A percentile compares a stretch with the other conserved stretches of the same genome.
Conservation (phyloP, 108 stramenopile genomes). For the Skeletonema menzelii region DNA sequence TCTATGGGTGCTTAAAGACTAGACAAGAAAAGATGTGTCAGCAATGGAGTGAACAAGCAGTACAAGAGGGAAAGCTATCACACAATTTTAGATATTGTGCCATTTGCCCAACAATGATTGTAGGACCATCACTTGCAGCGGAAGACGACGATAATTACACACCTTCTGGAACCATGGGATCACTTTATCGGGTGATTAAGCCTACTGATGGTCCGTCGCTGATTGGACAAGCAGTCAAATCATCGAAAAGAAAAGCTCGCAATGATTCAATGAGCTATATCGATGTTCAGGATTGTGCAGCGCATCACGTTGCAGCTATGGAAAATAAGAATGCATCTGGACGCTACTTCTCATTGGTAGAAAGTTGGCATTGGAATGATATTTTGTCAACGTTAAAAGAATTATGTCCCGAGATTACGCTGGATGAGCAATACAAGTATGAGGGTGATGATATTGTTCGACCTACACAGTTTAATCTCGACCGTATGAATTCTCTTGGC, state of each 20-base stretch:
- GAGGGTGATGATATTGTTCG: constrained; percentile 25
- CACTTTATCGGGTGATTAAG: background rate
- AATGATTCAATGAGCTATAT: constrained; percentile 50
- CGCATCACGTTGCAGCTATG: constrained; percentile 35
- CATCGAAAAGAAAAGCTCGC: constrained; percentile 4
- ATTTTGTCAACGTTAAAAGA: constrained; percentile 30
- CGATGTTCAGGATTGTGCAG: constrained; percentile 40
- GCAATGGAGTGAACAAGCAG: constrained; percentile 8
- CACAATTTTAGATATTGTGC: constrained; percentile 16
- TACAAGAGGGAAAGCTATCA: constrained; percentile 1
- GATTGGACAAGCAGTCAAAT: background rate
- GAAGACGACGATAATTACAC: constrained; percentile 8
- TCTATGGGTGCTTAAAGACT: constrained; percentile 38
- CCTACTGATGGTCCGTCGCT: background rate
- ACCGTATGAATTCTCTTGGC: constrained; percentile 33
- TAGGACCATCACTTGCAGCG: constrained; percentile 17
- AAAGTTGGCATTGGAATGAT: constrained; percentile 50
- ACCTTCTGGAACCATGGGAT: constrained; percentile 36
- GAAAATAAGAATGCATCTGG: constrained; percentile 23
- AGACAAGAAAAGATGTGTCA: constrained; percentile 28
- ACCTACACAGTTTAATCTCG: constrained; percentile 42
- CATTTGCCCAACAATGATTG: constrained; percentile 30
- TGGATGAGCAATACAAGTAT: constrained; percentile 9
- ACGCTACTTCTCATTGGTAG: constrained; percentile 41
- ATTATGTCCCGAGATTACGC: constrained; percentile 19